These are phyloP conservation scores for Serendipita sp. DNA, from an alignment of 1,284 basidiomycete species.

Conservation along the genomic window DNA sequence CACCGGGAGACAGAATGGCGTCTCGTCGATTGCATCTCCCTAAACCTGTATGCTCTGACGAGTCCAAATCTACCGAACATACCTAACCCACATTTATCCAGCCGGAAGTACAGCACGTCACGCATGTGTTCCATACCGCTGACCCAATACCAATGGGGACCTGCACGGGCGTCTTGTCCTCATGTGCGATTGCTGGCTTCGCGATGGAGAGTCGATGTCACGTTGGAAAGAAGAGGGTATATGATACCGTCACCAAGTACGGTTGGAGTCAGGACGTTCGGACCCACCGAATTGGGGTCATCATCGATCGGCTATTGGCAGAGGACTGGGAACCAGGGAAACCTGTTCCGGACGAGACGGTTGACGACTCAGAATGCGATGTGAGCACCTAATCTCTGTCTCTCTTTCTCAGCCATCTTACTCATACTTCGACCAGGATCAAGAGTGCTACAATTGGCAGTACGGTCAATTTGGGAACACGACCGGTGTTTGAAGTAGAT, in stretches of 20 bases:
- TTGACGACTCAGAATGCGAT: constrained; percentile 21
- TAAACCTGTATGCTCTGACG: constrained; percentile 37
- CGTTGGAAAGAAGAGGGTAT: constrained; percentile 69
- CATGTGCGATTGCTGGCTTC: constrained; percentile 59
- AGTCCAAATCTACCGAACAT: not conserved
- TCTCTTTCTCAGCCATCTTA: not conserved
- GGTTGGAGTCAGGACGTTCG: constrained; percentile 76
- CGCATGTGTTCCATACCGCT: constrained; percentile 75
- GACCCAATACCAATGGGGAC: constrained; percentile 78
- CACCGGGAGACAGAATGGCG: constrained; percentile 82
- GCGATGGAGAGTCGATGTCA: constrained; percentile 78
- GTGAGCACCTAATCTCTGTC: constrained; percentile 23
- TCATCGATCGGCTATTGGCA: constrained; percentile 65
- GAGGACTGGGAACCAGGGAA: constrained; percentile 54
- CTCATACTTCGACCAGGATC: not conserved
- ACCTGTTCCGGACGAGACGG: constrained; percentile 12
- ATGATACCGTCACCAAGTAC: constrained; percentile 77
- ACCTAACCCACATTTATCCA: not conserved
- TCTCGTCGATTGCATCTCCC: constrained; percentile 81
- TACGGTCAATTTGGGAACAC: constrained; percentile 26
- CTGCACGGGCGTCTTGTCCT: constrained; percentile 61
- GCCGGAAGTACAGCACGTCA: constrained; percentile 33
- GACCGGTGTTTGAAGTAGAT: not conserved
- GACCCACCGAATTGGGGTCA: constrained; percentile 67
- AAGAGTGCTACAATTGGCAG: constrained; percentile 67